phyloP scores from a whole-genome alignment of 345 rosid genomes.

The Mallotus nudiflorus region DNA sequence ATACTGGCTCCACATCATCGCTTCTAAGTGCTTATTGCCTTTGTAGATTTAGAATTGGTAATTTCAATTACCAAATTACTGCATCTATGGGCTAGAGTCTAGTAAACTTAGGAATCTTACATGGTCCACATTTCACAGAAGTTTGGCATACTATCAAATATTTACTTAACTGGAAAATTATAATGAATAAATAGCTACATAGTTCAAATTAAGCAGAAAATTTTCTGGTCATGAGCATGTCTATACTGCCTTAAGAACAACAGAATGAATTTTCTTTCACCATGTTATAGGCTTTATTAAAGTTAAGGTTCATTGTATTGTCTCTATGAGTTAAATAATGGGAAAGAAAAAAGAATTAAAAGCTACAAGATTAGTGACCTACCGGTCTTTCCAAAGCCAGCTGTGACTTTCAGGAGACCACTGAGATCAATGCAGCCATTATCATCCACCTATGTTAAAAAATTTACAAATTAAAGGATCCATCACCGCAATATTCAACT shows the following conservation, averaged over 20 bases:
- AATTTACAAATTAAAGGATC: too few species aligned
- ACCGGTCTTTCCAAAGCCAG: constrained; percentile 61
- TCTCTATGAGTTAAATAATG: background rate
- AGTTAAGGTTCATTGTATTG: background rate
- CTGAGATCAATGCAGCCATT: constrained; percentile 60
- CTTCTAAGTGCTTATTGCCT: background rate
- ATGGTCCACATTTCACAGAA: too few species aligned
- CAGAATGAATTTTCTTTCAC: background rate
- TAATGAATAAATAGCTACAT: background rate
- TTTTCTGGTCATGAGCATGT: background rate
- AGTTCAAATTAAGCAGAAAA: background rate
- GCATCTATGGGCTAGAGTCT: background rate
- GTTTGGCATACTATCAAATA: background rate
- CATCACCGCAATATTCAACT: too few species aligned
- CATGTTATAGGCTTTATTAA: background rate
- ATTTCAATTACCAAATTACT: background rate
- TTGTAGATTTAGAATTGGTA: too few species aligned
- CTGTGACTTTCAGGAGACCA: constrained; percentile 58
- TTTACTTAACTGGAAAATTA: too few species aligned
- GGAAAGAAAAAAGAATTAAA: background rate
- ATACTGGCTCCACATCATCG: background rate
- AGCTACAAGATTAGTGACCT: too few species aligned
- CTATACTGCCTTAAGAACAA: background rate
- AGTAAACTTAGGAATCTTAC: background rate
- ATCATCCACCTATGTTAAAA: constrained; percentile 60